Percentiles rank a stretch among this genome's conserved stretches.
Evolutionary conservation across 345 rosid genomes (phyloP).

Genomic region (Camelina sativa): DNA sequence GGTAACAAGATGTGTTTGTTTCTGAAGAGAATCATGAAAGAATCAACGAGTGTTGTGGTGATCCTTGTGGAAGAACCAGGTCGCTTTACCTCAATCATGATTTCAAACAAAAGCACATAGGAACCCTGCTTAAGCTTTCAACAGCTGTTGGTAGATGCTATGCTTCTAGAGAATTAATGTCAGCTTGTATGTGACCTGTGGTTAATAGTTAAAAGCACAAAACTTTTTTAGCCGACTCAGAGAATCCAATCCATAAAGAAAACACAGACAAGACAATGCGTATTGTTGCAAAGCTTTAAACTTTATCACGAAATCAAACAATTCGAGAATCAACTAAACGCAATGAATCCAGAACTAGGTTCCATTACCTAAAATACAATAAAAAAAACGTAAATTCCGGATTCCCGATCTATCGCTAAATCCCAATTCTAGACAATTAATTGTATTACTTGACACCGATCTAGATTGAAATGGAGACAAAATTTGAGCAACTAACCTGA

Average conservation of each 20-base stretch:
- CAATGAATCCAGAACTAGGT: constrained; percentile 1
- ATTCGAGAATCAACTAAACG: background rate
- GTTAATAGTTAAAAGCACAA: constrained; percentile 25
- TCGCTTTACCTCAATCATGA: constrained; percentile 44
- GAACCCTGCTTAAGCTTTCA: constrained; percentile 26
- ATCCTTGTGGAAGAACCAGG: constrained; percentile 35
- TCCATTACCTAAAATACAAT: background rate
- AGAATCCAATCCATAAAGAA: constrained; percentile 18
- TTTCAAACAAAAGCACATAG: constrained; percentile 16
- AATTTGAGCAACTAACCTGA: too few relatives aligned
- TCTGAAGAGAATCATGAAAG: constrained; percentile 51
- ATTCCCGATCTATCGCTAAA: constrained; percentile 27
- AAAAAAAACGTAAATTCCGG: background rate
- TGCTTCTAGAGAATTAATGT: constrained; percentile 27
- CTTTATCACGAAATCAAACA: constrained; percentile 4
- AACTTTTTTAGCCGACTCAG: constrained; percentile 20
- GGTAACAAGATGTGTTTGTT: constrained; percentile 54
- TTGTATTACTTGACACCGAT: background rate
- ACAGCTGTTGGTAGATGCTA: background rate
- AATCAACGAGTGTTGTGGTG: constrained; percentile 46
- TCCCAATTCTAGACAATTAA: constrained; percentile 1
- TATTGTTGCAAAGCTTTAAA: background rate
- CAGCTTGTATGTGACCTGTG: constrained; percentile 25
- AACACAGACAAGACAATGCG: background rate
- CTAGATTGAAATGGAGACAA: constrained; percentile 9